Evolutionary conservation across 2,329 filamentous ascomycete genomes (phyloP).

Genomic region (Penicillium hesseltinei): DNA sequence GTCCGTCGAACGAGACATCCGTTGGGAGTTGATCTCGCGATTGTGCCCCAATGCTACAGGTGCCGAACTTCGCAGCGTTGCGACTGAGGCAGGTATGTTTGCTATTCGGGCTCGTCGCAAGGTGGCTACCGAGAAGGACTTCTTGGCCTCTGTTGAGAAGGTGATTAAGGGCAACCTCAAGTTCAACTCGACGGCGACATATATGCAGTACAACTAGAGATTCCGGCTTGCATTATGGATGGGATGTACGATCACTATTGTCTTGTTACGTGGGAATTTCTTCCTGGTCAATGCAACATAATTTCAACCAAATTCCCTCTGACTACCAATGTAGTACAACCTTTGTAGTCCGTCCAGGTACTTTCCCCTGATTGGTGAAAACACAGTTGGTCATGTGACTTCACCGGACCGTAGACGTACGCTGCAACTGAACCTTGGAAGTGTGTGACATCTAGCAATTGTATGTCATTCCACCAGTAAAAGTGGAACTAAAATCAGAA

Average conservation of each 20-base stretch:
- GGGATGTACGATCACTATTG: conserved; percentile 37
- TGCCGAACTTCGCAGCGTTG: conserved; percentile 92
- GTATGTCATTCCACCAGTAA: neutral
- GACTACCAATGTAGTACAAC: neutral
- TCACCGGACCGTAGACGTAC: neutral
- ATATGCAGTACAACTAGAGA: conserved; percentile 96
- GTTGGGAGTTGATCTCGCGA: conserved; percentile 97
- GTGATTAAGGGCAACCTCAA: conserved; percentile 99
- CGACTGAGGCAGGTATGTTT: conserved; percentile 98
- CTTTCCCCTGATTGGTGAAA: neutral
- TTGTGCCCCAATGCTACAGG: conserved; percentile 96
- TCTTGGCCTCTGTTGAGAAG: conserved; percentile 96
- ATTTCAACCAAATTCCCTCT: conserved; percentile 12
- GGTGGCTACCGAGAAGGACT: conserved; percentile 98
- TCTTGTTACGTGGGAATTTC: conserved; percentile 21
- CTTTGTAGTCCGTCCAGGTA: neutral
- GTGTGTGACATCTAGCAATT: neutral
- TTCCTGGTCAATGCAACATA: conserved; percentile 20
- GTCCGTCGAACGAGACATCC: conserved; percentile 97
- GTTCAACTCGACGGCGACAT: conserved; percentile 97
- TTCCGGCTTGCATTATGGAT: conserved; percentile 27
- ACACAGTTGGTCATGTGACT: neutral
- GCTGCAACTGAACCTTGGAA: too few species aligned
- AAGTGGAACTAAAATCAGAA: neutral
- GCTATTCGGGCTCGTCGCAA: conserved; percentile 92